phyloP scores from a whole-genome alignment of 768 basidiomycete species.

The Lactifluus volemus region DNA sequence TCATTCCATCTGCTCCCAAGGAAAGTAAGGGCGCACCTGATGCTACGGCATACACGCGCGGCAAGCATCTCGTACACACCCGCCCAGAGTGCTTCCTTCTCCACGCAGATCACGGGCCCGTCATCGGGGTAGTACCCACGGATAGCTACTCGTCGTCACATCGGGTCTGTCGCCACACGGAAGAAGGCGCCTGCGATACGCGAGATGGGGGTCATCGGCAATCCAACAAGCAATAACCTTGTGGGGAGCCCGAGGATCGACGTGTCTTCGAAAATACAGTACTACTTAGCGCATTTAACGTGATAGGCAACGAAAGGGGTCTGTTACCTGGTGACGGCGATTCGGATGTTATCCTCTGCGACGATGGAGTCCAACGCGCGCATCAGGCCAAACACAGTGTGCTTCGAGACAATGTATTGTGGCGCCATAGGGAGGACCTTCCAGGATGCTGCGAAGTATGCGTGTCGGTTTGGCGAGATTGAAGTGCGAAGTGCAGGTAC shows the following conservation, averaged over 20 bases:
- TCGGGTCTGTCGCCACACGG: conserved; percentile 24
- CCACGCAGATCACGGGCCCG: conserved; percentile 23
- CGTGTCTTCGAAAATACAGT: conserved; percentile 14
- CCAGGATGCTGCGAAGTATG: conserved; percentile 22
- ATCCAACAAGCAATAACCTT: conserved; percentile 23
- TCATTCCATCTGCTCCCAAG: not conserved
- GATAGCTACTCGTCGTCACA: conserved; percentile 21
- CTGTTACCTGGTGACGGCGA: conserved; percentile 25
- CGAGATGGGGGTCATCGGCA: conserved; percentile 24
- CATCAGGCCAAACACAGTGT: conserved; percentile 27
- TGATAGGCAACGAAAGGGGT: not conserved
- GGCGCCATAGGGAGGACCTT: conserved; percentile 20
- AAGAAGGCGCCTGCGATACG: conserved; percentile 28
- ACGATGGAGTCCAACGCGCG: conserved; percentile 19
- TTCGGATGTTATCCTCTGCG: conserved; percentile 18
- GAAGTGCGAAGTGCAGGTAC: not conserved
- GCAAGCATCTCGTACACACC: conserved; percentile 25
- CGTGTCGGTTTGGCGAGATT: not conserved
- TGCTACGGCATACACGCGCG: not conserved
- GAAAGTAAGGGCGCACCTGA: not conserved
- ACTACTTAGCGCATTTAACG: not conserved
- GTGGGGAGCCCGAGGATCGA: conserved; percentile 17
- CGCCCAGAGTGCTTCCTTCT: conserved; percentile 17
- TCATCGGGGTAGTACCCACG: conserved; percentile 28
- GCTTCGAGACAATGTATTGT: conserved; percentile 27